Base-by-base conservation (phyloP, 106 monocot species). In the Iris macrosiphon region DNA sequence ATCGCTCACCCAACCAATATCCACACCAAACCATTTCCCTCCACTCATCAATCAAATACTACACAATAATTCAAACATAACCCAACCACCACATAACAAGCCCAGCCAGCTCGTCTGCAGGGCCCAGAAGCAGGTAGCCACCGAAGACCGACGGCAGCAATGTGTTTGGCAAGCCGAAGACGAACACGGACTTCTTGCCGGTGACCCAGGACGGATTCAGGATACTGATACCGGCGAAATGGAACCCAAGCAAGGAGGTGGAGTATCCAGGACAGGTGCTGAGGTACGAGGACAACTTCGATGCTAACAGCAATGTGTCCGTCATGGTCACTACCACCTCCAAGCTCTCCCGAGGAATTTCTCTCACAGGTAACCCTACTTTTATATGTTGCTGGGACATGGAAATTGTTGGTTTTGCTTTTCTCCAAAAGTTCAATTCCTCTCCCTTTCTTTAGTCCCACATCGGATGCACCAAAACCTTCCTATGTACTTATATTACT, bases 231-330 rank as follows among this genome's bases (percentile, higher is more conserved):
- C 89, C 95, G 27, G 8, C 95, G 6, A 96, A 96, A 57, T 96
- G 95, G 95, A 96, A 80, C 75, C 73, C 76, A 4, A 96, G 95
- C 89, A 89, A 75, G 34, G 95, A 96, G 77, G 55, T 52, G 13
- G 95, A 96, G 71, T 89, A 30, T 67, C 86, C 95, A 0, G 95
- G 95, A 5, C 89, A 89, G 69, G 95, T 96, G 19, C 67, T 96
- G 41, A 66, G 89, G 56, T 96, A 77, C 24, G 95, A 96, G 53
- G 95, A 96, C 66, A 96, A 82, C 72, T 89, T 80, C 41, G 95
- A 96, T 45, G 2, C 85, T 40, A 74, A 27, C 76, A 89, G 77
- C 85, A 75, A 90, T 57, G 57, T 96, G 43, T 4, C 67, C 15
- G 95, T 96, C 63, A 62, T 75, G 56, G 49, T 96, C 33, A 46